Evolutionary conservation across 73 alveolate genomes (phyloP).

Genomic region (Symbiodinium pilosum): DNA sequence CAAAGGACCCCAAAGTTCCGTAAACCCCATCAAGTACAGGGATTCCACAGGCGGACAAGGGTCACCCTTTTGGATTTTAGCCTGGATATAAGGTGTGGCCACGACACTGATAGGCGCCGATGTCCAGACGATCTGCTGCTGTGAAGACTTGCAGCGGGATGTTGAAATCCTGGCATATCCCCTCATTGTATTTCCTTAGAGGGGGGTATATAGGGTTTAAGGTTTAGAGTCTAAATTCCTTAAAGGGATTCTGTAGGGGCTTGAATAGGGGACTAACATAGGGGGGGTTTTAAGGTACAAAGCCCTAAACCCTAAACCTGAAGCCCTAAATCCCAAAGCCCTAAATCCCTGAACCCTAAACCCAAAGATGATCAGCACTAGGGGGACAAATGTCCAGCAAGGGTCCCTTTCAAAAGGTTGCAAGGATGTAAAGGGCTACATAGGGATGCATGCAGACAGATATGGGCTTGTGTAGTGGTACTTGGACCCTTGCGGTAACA

Average conservation of each 20-base stretch:
- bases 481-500: too few relatives aligned
- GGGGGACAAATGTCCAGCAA: too few relatives aligned
- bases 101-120: not conserved
- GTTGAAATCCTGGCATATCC: not conserved
- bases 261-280: not conserved
- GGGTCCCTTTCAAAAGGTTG: too few relatives aligned
- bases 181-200: not conserved
- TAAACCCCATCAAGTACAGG: too few relatives aligned
- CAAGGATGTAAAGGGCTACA: too few relatives aligned
- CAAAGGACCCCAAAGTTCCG: not conserved
- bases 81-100: not conserved
- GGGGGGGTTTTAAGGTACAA: too few relatives aligned
- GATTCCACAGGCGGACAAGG: not conserved
- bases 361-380: too few relatives aligned
- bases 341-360: not conserved
- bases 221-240: not conserved
- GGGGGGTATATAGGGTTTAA: not conserved
- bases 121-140: not conserved
- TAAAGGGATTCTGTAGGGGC: not conserved
- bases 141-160: not conserved
- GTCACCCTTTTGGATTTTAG: not conserved
- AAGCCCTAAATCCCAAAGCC: not conserved
- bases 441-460: too few relatives aligned
- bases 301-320: too few relatives aligned
- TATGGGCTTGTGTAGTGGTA: too few relatives aligned